Percentiles rank a stretch among this genome's conserved stretches.
These are phyloP conservation scores for Debaryomycetaceae sp. DNA, from an alignment of 1,139 yeast species.

Conservation along the genomic window DNA sequence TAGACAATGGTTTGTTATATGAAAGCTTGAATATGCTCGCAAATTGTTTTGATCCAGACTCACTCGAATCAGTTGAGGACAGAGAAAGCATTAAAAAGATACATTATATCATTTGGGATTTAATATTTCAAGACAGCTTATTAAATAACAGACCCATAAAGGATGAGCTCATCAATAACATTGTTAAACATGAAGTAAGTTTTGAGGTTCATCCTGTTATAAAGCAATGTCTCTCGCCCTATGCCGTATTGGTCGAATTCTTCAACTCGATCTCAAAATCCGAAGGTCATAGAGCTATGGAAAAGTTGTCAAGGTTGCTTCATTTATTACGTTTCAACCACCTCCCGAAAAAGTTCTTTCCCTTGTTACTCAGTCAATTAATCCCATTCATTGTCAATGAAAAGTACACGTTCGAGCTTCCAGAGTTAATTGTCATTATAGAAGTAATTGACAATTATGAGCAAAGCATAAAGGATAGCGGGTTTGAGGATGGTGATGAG, in stretches of 20 bases:
- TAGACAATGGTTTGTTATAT: constrained; percentile 41
- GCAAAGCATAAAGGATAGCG: constrained; percentile 19
- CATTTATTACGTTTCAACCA: constrained; percentile 61
- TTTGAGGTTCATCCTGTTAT: constrained; percentile 49
- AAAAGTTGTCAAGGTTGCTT: constrained; percentile 38
- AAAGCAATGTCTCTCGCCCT: constrained; percentile 68
- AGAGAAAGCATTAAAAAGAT: constrained; percentile 34
- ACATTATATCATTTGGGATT: constrained; percentile 43
- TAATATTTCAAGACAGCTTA: constrained; percentile 58
- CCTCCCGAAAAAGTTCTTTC: constrained; percentile 57
- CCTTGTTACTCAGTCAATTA: constrained; percentile 48
- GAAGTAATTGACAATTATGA: constrained; percentile 50
- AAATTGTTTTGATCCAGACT: constrained; percentile 52
- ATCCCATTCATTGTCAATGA: constrained; percentile 38
- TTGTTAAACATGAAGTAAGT: constrained; percentile 41
- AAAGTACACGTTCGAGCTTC: constrained; percentile 29
- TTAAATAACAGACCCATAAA: constrained; percentile 50
- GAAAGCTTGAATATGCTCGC: constrained; percentile 71
- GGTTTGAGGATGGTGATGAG: constrained; percentile 27
- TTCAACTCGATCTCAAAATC: constrained; percentile 28
- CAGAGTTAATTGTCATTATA: constrained; percentile 46
- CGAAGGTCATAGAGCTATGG: constrained; percentile 20
- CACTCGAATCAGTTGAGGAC: constrained; percentile 10
- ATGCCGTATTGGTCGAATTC: constrained; percentile 60
- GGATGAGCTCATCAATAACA: constrained; percentile 53